phyloP scores from a whole-genome alignment of 345 rosid genomes.

The Psidium friedrichsthalianum region DNA sequence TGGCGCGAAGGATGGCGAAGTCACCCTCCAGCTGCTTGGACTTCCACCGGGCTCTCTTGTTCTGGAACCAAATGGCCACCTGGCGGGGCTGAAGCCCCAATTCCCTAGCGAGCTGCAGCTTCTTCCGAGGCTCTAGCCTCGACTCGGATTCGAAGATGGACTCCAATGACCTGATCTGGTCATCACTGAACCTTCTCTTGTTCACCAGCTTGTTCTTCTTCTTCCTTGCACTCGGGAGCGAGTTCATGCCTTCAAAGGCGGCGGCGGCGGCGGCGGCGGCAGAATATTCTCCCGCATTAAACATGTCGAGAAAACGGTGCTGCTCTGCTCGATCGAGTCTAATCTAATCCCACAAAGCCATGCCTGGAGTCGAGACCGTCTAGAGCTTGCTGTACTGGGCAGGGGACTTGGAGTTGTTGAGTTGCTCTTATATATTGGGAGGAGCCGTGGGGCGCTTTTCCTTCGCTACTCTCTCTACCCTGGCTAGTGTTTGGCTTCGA shows the following conservation, averaged over 20 bases:
- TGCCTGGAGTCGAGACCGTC: neutral
- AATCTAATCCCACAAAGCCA: neutral
- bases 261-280: neutral
- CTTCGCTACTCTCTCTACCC: neutral
- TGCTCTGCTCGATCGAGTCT: neutral
- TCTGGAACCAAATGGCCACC: slow-evolving; percentile 88
- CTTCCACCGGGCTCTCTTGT: slow-evolving; percentile 81
- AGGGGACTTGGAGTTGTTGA: neutral
- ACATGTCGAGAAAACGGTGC: neutral
- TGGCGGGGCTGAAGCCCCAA: slow-evolving; percentile 79
- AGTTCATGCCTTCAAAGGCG: neutral
- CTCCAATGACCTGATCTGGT: slow-evolving; percentile 59
- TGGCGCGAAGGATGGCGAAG: slow-evolving; percentile 32
- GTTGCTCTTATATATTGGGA: neutral
- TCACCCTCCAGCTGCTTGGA: slow-evolving; percentile 64
- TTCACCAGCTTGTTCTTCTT: neutral
- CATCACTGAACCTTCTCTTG: slow-evolving; percentile 63
- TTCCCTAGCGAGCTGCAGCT: slow-evolving; percentile 52
- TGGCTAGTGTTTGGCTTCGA: neutral
- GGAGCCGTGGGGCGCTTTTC: neutral
- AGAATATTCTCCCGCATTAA: neutral
- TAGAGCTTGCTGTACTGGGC: neutral
- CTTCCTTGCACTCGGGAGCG: neutral
- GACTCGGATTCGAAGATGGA: slow-evolving; percentile 64
- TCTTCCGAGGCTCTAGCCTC: slow-evolving; percentile 65